phyloP scores from a whole-genome alignment of 2,329 filamentous ascomycete genomes.

The Microdochium bolleyi region DNA sequence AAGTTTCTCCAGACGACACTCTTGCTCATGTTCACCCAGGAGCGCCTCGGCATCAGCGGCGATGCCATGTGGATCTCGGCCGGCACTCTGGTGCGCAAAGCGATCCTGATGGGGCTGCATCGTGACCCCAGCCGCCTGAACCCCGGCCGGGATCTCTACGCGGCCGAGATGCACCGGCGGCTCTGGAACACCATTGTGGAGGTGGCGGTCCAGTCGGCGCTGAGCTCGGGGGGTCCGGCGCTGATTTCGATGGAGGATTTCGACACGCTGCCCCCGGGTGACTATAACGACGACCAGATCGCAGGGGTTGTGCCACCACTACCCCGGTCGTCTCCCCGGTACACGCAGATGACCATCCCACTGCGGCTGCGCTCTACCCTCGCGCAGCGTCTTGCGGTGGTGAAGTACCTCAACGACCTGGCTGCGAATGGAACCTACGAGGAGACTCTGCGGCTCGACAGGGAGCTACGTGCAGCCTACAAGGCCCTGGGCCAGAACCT shows the following conservation, averaged over 20 bases:
- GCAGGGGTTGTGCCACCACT: not conserved
- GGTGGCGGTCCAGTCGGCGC: slow-evolving; percentile 38
- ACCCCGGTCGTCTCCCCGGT: slow-evolving; percentile 11
- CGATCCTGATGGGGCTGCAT: slow-evolving; percentile 51
- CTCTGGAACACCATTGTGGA: slow-evolving; percentile 50
- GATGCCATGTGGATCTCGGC: slow-evolving; percentile 45
- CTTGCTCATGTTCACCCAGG: slow-evolving; percentile 40
- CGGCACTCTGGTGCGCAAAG: slow-evolving; percentile 41
- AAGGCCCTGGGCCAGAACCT: slow-evolving; percentile 27
- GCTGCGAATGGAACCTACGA: slow-evolving; percentile 28
- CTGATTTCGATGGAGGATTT: slow-evolving; percentile 37
- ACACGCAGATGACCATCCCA: slow-evolving; percentile 42
- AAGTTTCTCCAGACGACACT: slow-evolving; percentile 42
- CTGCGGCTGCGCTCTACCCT: slow-evolving; percentile 36
- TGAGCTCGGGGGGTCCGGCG: slow-evolving; percentile 42
- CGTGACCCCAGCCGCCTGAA: slow-evolving; percentile 41
- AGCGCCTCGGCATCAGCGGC: slow-evolving; percentile 35
- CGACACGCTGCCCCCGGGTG: slow-evolving; percentile 39
- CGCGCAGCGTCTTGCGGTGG: slow-evolving; percentile 30
- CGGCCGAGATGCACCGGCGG: slow-evolving; percentile 45
- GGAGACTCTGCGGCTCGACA: slow-evolving; percentile 34
- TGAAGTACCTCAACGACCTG: slow-evolving; percentile 33
- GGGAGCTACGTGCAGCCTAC: slow-evolving; percentile 31
- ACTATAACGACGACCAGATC: slow-evolving; percentile 44
- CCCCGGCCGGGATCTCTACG: slow-evolving; percentile 34